These are phyloP conservation scores for Sutorius eximius DNA, from an alignment of 1,284 basidiomycete genomes.

Conservation along the genomic window DNA sequence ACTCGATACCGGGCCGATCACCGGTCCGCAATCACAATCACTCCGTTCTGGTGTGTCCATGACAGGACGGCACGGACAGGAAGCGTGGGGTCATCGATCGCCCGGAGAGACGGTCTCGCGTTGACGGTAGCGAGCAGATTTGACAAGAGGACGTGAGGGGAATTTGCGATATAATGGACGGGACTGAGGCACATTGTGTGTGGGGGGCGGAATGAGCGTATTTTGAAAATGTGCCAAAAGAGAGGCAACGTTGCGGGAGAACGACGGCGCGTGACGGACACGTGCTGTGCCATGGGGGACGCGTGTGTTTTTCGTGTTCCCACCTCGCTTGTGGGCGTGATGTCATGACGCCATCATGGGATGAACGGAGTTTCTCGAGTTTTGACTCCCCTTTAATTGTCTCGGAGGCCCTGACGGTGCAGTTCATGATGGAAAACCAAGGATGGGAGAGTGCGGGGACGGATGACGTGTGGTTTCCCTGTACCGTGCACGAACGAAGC, in stretches of 20 bases:
- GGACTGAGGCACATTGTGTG: slow-evolving; percentile 5
- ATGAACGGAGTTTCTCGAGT: slow-evolving; percentile 3
- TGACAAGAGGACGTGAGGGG: background rate
- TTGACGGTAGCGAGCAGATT: background rate
- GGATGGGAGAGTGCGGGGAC: slow-evolving; percentile 20
- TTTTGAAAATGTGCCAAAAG: background rate
- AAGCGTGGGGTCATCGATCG: slow-evolving; percentile 7
- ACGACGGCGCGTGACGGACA: slow-evolving; percentile 20
- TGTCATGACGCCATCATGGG: slow-evolving; percentile 20
- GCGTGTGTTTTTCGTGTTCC: slow-evolving; percentile 21
- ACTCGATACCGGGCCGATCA: background rate
- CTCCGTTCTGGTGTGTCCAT: background rate
- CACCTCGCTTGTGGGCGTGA: slow-evolving; percentile 6
- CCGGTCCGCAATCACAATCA: background rate
- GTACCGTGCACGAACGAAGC: slow-evolving; percentile 3
- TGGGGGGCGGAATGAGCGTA: background rate
- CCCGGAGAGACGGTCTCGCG: slow-evolving; percentile 3
- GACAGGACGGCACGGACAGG: slow-evolving; percentile 10
- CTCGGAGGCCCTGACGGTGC: slow-evolving; percentile 16
- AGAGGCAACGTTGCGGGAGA: slow-evolving; percentile 10
- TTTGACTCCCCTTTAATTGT: slow-evolving; percentile 14
- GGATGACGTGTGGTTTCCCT: slow-evolving; percentile 17
- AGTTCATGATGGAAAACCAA: slow-evolving; percentile 15
- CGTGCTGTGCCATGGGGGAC: slow-evolving; percentile 33
- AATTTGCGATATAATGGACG: background rate